These are phyloP conservation scores for Aspergillus piperis DNA, from an alignment of 2,329 filamentous ascomycete genomes.

Conservation along the genomic window DNA sequence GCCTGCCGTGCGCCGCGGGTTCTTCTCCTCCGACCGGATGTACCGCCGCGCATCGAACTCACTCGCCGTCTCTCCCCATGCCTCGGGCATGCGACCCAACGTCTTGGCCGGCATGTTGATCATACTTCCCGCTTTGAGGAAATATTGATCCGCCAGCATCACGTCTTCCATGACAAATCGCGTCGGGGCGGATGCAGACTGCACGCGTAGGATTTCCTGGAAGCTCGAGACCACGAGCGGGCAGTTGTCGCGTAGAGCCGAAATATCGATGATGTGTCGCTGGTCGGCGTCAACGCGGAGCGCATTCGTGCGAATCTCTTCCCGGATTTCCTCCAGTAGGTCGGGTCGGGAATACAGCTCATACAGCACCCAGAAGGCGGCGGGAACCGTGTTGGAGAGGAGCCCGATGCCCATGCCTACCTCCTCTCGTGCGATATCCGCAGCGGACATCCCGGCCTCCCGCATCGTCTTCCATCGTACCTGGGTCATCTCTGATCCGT, in stretches of 20 bases:
- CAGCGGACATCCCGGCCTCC: conserved; percentile 18
- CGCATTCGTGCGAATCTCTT: conserved; percentile 39
- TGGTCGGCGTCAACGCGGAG: conserved; percentile 21
- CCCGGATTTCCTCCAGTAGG: conserved; percentile 42
- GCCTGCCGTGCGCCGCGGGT: conserved; percentile 23
- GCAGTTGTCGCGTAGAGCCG: conserved; percentile 36
- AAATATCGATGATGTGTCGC: conserved; percentile 34
- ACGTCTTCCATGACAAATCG: conserved; percentile 39
- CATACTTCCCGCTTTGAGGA: conserved; percentile 40
- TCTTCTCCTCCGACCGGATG: conserved; percentile 17
- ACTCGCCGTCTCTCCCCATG: conserved; percentile 32
- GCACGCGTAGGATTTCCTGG: conserved; percentile 40
- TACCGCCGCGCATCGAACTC: conserved; percentile 29
- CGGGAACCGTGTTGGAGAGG: conserved; percentile 47
- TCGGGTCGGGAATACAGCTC: conserved; percentile 46
- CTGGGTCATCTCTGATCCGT: conserved; percentile 31
- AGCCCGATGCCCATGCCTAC: conserved; percentile 35
- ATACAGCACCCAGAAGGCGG: conserved; percentile 50
- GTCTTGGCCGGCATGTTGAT: conserved; percentile 38
- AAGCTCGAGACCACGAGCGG: conserved; percentile 39
- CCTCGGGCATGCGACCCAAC: conserved; percentile 29
- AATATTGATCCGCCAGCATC: conserved; percentile 34
- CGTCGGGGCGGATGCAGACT: conserved; percentile 27
- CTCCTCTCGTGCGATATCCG: conserved; percentile 33
- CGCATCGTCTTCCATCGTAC: conserved; percentile 18